Conservation (phyloP, 257 asterid genomes). For the Fraxinus quadrangulata region DNA sequence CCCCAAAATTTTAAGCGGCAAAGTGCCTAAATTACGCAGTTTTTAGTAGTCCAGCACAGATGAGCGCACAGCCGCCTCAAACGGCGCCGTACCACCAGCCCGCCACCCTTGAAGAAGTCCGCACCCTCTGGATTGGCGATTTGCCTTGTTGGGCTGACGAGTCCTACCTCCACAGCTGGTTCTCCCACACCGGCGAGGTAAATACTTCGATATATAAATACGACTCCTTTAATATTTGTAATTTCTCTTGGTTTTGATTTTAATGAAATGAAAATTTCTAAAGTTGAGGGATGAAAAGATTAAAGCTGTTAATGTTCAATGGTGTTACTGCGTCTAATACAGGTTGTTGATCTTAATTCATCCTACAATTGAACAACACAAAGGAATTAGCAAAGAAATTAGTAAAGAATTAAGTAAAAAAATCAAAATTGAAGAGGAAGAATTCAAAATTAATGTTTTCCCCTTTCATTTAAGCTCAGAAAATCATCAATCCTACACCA, state of each 20-base stretch:
- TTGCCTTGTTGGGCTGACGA: slow-evolving; percentile 99
- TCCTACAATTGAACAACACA: no score
- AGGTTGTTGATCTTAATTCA: slow-evolving; percentile 25
- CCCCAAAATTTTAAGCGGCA: no score
- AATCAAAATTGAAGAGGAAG: no score
- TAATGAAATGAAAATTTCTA: not conserved
- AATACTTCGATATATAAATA: not conserved
- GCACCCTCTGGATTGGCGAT: slow-evolving; percentile 98
- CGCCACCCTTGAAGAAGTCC: slow-evolving; percentile 89
- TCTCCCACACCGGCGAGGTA: slow-evolving; percentile 84
- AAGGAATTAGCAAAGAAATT: no score
- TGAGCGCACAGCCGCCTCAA: slow-evolving; percentile 35
- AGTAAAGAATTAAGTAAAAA: no score
- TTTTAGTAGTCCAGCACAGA: slow-evolving; percentile 1
- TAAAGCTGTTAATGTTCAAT: not conserved
- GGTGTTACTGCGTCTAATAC: slow-evolving; percentile 22
- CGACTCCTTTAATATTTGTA: not conserved
- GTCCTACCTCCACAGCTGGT: slow-evolving; percentile 86
- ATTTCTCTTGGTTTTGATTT: not conserved
- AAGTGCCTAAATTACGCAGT: not conserved
- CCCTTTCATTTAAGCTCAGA: no score
- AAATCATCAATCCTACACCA: no score
- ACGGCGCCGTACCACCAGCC: slow-evolving; percentile 91
- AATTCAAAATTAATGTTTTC: no score
- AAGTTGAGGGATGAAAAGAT: slow-evolving; percentile 3